Evolutionary conservation across 2,329 filamentous ascomycete genomes (phyloP).

Genomic region (Claviceps monticola): DNA sequence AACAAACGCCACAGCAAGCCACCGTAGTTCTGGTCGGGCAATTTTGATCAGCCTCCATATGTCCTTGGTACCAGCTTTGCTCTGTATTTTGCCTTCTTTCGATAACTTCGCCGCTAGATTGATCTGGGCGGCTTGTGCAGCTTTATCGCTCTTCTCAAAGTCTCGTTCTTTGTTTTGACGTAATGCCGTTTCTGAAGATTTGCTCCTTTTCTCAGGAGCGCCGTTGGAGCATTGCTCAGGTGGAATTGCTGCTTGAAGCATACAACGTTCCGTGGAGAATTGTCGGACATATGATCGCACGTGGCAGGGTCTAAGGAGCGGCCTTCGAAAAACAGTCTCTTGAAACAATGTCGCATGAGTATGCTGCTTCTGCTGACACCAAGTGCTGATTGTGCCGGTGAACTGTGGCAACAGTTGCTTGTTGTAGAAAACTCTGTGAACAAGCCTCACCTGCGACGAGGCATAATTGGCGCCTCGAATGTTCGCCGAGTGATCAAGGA

Average conservation of each 20-base stretch:
- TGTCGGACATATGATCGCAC: conserved; percentile 10
- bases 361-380: background rate
- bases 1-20: conserved; percentile 65
- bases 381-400: conserved; percentile 1
- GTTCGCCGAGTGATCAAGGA: conserved; percentile 8
- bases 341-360: background rate
- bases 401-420: background rate
- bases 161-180: conserved; percentile 22
- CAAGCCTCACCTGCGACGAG: conserved; percentile 4
- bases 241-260: conserved; percentile 13
- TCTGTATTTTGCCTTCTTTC: conserved; percentile 55
- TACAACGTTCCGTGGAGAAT: conserved; percentile 16
- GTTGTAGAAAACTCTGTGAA: background rate
- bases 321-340: background rate
- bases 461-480: conserved; percentile 10
- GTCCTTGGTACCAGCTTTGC: conserved; percentile 54
- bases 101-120: conserved; percentile 80
- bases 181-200: conserved; percentile 17
- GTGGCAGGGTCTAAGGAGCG: background rate
- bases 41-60: conserved; percentile 82
- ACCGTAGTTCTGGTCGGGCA: conserved; percentile 68
- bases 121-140: conserved; percentile 72
- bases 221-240: conserved; percentile 18
- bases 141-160: conserved; percentile 64
- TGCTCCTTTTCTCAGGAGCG: conserved; percentile 21